Base-by-base conservation (phyloP, 1,139 yeast species). In the Oligophagozyma castellii region DNA sequence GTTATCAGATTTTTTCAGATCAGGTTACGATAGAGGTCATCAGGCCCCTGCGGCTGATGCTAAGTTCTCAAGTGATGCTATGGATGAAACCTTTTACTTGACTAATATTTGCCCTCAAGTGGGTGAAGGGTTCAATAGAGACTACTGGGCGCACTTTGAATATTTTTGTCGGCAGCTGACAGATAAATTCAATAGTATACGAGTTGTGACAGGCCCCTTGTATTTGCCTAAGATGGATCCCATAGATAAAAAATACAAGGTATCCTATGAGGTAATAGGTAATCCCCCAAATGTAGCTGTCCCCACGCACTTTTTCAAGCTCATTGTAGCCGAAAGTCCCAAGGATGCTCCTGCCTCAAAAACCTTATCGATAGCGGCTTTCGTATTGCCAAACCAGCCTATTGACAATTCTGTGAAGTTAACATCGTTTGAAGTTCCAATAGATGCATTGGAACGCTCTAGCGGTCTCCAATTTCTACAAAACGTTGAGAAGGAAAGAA, bases 31-130 rank as follows among this genome's bases (percentile, higher is more conserved):
- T 51, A 63, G 98, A 40, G 99, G 99, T 3, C 99, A 89, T 54
- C 81, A 80, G 47, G 95, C 95, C 0, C 96, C 99, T 2, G 98
- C 98, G 4, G 98, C 98, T 1, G 81, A 89, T 53, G 95, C 96
- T 22, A 84, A 83, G 51, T 89, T 70, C 56, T 70, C 73, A 20
- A 98, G 89, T 53, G 46, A 55, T 14, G 96, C 96, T 8, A 86
- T 92, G 95, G 77, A 89, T 52, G 94, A 86, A 53, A 92, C 98
- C 0, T 89, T 89, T 45, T 71, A 63, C 40, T 61, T 92, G 44
- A 73, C 94, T 13, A 89, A 89, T 53, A 89, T 89, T 65, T 71
- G 93, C 7, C 99, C 99, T 1, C 99, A 89, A 54, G 94, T 89
- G 2, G 98, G 98, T 5, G 94, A 79, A 4, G 98, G 98, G 0